Conservation (phyloP, 2,329 filamentous ascomycete genomes). For the Claviceps cyperi region DNA sequence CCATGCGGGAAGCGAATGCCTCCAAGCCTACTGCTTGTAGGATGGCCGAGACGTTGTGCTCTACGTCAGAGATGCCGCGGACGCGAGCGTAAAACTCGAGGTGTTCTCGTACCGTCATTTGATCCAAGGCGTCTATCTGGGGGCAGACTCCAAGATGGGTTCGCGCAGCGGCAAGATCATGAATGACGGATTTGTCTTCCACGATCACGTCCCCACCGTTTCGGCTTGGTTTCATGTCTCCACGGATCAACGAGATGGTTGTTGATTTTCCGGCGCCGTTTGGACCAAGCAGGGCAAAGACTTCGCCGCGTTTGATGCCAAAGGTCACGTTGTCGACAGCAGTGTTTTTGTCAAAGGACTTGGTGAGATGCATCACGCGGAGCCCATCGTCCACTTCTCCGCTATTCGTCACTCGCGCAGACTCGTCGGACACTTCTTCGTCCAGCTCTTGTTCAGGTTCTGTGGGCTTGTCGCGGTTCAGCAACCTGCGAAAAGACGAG, state of each 20-base stretch:
- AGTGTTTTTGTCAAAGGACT: slow-evolving; percentile 59
- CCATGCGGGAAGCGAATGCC: slow-evolving; percentile 60
- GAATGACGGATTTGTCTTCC: slow-evolving; percentile 61
- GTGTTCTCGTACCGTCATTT: slow-evolving; percentile 81
- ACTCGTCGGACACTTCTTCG: slow-evolving; percentile 50
- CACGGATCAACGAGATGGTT: slow-evolving; percentile 75
- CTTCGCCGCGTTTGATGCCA: slow-evolving; percentile 62
- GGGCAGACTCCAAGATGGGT: slow-evolving; percentile 80
- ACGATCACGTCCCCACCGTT: slow-evolving; percentile 69
- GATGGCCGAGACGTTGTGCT: slow-evolving; percentile 64
- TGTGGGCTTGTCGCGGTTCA: slow-evolving; percentile 18
- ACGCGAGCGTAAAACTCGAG: slow-evolving; percentile 77
- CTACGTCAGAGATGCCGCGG: slow-evolving; percentile 60
- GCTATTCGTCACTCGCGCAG: slow-evolving; percentile 38
- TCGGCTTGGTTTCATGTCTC: slow-evolving; percentile 62
- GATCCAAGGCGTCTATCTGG: slow-evolving; percentile 75
- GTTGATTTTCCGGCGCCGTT: slow-evolving; percentile 89
- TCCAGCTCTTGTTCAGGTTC: slow-evolving; percentile 26
- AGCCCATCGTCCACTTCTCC: slow-evolving; percentile 44
- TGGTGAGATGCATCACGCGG: slow-evolving; percentile 66
- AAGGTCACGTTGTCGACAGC: slow-evolving; percentile 87
- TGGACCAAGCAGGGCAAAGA: slow-evolving; percentile 78
- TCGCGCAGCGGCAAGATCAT: slow-evolving; percentile 56
- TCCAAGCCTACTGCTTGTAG: slow-evolving; percentile 67
- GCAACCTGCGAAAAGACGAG: slow-evolving; percentile 30